Conservation (phyloP, 129 eudicot species). For the Pittosporum tobira region DNA sequence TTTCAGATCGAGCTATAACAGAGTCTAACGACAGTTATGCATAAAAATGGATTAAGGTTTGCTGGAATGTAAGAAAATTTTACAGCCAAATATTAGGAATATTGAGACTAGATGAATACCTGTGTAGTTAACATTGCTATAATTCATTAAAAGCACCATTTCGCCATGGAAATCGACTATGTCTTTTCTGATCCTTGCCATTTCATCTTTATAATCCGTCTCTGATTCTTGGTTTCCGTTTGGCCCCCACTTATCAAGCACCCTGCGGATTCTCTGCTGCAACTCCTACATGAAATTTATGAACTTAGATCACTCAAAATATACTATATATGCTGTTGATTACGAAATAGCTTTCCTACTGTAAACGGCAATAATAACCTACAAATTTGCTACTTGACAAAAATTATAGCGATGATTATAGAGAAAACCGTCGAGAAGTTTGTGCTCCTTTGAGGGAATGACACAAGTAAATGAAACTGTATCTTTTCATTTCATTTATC, state of each 20-base stretch:
- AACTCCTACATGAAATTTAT: slow-evolving; percentile 43
- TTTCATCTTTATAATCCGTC: slow-evolving; percentile 42
- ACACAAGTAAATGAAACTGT: too few species aligned
- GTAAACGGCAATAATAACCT: not conserved
- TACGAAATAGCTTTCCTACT: not conserved
- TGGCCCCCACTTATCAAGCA: slow-evolving; percentile 31
- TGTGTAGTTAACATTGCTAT: slow-evolving; percentile 78
- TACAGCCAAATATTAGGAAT: not conserved
- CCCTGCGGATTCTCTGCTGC: slow-evolving; percentile 52
- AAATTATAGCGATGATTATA: too few species aligned
- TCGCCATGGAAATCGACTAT: slow-evolving; percentile 91
- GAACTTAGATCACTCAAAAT: not conserved
- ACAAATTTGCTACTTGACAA: not conserved
- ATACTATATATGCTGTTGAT: not conserved
- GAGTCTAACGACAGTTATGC: too few species aligned
- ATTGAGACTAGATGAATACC: slow-evolving; percentile 30
- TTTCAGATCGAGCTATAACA: too few species aligned
- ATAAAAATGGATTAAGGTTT: too few species aligned
- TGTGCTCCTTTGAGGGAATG: too few species aligned
- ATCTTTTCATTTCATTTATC: too few species aligned
- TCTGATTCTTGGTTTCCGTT: slow-evolving; percentile 40
- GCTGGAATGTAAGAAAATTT: not conserved
- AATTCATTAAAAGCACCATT: slow-evolving; percentile 85
- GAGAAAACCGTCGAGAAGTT: too few species aligned
- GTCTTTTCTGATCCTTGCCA: slow-evolving; percentile 61